These are phyloP conservation scores for Cystoderma amianthinum DNA, from an alignment of 768 basidiomycete species.

Conservation along the genomic window DNA sequence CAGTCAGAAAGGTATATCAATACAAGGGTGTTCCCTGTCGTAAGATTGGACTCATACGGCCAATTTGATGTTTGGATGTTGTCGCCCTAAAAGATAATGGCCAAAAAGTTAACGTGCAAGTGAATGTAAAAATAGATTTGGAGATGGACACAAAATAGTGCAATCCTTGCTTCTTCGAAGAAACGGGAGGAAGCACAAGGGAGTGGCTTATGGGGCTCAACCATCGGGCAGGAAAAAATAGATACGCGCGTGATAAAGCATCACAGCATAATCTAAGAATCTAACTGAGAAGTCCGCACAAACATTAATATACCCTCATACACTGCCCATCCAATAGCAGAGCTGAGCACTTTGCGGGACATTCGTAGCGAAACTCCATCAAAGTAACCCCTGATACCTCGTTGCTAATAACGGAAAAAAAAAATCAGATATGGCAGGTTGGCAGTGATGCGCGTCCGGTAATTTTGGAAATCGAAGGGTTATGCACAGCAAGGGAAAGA, in stretches of 20 bases:
- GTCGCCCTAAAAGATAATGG: too few relatives aligned
- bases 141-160: not conserved
- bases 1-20: too few relatives aligned
- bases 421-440: too few relatives aligned
- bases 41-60: too few relatives aligned
- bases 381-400: conserved; percentile 76
- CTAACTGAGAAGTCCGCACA: conserved; percentile 25
- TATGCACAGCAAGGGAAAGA: not conserved
- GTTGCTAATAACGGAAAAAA: conserved; percentile 44
- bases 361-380: conserved; percentile 81
- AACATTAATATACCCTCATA: conserved; percentile 76
- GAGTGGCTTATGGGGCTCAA: not conserved
- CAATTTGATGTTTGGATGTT: too few relatives aligned
- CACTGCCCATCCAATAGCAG: conserved; percentile 88
- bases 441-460: too few relatives aligned
- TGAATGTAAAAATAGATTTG: not conserved
- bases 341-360: conserved; percentile 80
- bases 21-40: too few relatives aligned
- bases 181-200: not conserved
- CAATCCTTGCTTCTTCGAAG: not conserved
- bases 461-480: too few relatives aligned
- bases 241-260: too few relatives aligned
- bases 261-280: not conserved
- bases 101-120: too few relatives aligned
- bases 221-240: too few relatives aligned